These are phyloP conservation scores for Tricholoma sp. DNA, from an alignment of 768 basidiomycete genomes.

Conservation along the genomic window DNA sequence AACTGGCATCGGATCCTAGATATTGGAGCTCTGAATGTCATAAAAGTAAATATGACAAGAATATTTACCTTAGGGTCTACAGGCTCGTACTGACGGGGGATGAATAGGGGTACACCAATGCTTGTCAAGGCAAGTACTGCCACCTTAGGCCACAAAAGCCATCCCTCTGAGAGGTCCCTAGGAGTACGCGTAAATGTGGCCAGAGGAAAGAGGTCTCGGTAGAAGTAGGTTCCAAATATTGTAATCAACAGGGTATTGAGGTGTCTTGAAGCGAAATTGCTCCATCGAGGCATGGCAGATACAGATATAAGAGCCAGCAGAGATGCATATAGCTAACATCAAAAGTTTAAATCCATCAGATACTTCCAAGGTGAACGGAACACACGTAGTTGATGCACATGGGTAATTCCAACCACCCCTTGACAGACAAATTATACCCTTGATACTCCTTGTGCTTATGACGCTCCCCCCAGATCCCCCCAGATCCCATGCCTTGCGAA, in stretches of 20 bases:
- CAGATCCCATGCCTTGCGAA: constrained; percentile 1
- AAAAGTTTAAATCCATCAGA: neutral
- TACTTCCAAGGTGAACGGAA: neutral
- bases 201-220: constrained; percentile 58
- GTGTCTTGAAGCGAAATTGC: constrained; percentile 37
- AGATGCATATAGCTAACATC: constrained; percentile 37
- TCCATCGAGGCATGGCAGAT: constrained; percentile 31
- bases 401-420: constrained; percentile 26
- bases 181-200: constrained; percentile 47
- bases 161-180: constrained; percentile 42
- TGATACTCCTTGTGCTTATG: constrained; percentile 17
- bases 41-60: neutral
- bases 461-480: constrained; percentile 24
- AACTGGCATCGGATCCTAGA: constrained; percentile 27
- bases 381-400: constrained; percentile 29
- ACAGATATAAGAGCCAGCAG: constrained; percentile 38
- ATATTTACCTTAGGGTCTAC: constrained; percentile 39
- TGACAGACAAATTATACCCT: constrained; percentile 11
- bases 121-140: constrained; percentile 39
- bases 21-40: neutral
- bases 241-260: constrained; percentile 43
- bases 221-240: constrained; percentile 43
- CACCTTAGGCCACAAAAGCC: constrained; percentile 50
- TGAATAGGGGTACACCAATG: constrained; percentile 46
- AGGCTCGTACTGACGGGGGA: constrained; percentile 55